A percentile compares a stretch with the other conserved stretches of the same genome.
These are phyloP conservation scores for Erythrobasidium yunnanense DNA, from an alignment of 768 basidiomycete species.

Conservation along the genomic window DNA sequence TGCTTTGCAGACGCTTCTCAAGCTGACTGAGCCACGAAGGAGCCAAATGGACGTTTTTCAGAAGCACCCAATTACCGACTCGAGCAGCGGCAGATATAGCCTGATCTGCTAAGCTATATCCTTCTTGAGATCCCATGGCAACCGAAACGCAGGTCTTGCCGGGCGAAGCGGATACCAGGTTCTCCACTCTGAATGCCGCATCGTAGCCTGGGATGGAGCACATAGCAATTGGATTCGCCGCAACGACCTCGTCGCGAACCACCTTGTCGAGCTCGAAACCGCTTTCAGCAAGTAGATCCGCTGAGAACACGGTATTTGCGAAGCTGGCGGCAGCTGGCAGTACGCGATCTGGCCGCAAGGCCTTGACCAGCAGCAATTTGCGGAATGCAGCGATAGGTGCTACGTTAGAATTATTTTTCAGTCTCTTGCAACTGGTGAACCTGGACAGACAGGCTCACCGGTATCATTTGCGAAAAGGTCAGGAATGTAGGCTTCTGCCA, in stretches of 20 bases:
- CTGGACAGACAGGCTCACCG: not conserved
- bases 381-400: slow-evolving; percentile 44
- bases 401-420: slow-evolving; percentile 39
- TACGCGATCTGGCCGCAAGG: slow-evolving; percentile 81
- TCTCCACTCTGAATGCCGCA: slow-evolving; percentile 92
- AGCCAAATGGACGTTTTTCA: slow-evolving; percentile 85
- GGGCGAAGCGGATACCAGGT: slow-evolving; percentile 53
- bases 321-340: slow-evolving; percentile 70
- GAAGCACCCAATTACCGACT: slow-evolving; percentile 87
- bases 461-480: slow-evolving; percentile 45
- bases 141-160: slow-evolving; percentile 72
- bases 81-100: slow-evolving; percentile 85
- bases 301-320: slow-evolving; percentile 63
- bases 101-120: slow-evolving; percentile 89
- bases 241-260: slow-evolving; percentile 65
- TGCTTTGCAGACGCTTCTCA: slow-evolving; percentile 88
- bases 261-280: slow-evolving; percentile 65
- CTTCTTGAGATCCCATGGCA: slow-evolving; percentile 97
- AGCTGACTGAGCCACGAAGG: slow-evolving; percentile 90
- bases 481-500: slow-evolving; percentile 52
- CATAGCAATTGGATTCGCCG: slow-evolving; percentile 73
- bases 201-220: slow-evolving; percentile 93
- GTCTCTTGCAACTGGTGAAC: slow-evolving; percentile 29
- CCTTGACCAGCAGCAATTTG: slow-evolving; percentile 65
- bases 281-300: slow-evolving; percentile 63